A percentile compares a stretch with the other conserved stretches of the same genome.
Conservation (phyloP, 179 eudicot genomes). For the Patellifolia procumbens region DNA sequence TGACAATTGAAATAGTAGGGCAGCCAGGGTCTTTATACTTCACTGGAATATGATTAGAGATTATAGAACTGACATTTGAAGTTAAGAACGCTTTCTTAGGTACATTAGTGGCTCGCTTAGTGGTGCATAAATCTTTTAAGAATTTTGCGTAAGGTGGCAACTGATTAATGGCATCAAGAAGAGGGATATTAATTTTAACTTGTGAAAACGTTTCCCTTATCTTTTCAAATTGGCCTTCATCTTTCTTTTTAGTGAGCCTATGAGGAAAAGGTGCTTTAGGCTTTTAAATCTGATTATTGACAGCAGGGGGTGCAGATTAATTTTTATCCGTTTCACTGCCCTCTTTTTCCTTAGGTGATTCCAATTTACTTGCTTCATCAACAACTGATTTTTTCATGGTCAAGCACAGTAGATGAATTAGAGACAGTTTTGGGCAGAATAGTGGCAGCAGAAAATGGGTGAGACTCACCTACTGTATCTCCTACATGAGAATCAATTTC, state of each 20-base stretch:
- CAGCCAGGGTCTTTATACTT: constrained; percentile 12
- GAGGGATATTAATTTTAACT: background rate
- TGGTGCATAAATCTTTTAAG: constrained; percentile 18
- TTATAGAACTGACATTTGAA: background rate
- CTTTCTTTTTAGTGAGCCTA: background rate
- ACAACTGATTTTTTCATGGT: too few species aligned
- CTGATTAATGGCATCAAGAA: constrained; percentile 13
- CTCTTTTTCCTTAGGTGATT: too few species aligned
- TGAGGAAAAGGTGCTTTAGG: constrained; percentile 1
- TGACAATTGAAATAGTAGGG: constrained; percentile 6
- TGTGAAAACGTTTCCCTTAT: constrained; percentile 3
- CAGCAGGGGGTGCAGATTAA: too few species aligned
- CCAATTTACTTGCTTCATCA: too few species aligned
- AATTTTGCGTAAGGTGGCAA: background rate
- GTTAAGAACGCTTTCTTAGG: constrained; percentile 6
- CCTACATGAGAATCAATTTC: constrained; percentile 2
- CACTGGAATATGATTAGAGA: background rate
- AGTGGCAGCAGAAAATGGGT: background rate
- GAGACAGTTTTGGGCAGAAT: background rate
- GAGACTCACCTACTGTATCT: background rate
- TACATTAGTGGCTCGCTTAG: constrained; percentile 13
- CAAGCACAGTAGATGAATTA: background rate
- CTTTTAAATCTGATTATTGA: background rate
- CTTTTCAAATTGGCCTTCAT: background rate
- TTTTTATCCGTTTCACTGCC: too few species aligned